Conservation (phyloP, 768 basidiomycete genomes). For the Lactarius vividus region DNA sequence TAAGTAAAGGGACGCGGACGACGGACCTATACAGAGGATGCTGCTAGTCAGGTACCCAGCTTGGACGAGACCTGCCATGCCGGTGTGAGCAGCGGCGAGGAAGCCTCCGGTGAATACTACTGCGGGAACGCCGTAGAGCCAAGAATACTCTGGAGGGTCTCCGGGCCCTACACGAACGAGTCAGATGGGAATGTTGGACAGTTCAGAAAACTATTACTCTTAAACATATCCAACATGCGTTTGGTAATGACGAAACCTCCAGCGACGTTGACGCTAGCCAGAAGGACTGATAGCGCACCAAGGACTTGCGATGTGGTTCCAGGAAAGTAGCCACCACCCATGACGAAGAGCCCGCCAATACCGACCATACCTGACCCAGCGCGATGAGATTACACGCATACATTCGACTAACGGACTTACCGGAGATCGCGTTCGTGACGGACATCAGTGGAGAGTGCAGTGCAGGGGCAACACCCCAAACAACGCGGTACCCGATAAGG, state of each 20-base stretch:
- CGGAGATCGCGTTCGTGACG: slow-evolving; percentile 86
- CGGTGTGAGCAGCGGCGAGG: slow-evolving; percentile 76
- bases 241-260: slow-evolving; percentile 90
- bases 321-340: slow-evolving; percentile 86
- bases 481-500: slow-evolving; percentile 81
- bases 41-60: slow-evolving; percentile 85
- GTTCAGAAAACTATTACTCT: slow-evolving; percentile 47
- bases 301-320: slow-evolving; percentile 77
- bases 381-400: background rate
- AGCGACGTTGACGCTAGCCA: slow-evolving; percentile 85
- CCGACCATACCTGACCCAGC: slow-evolving; percentile 61
- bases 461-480: slow-evolving; percentile 88
- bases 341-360: slow-evolving; percentile 82
- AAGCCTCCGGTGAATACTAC: slow-evolving; percentile 82
- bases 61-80: slow-evolving; percentile 83
- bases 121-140: slow-evolving; percentile 78
- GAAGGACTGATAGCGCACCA: slow-evolving; percentile 79
- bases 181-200: background rate
- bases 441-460: slow-evolving; percentile 90
- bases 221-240: slow-evolving; percentile 93
- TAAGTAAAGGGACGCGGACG: background rate
- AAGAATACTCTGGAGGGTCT: slow-evolving; percentile 87
- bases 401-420: slow-evolving; percentile 38
- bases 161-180: slow-evolving; percentile 52
- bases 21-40: slow-evolving; percentile 76